phyloP scores from a whole-genome alignment of 179 eudicot genomes.

The Heliamphora ciliata region DNA sequence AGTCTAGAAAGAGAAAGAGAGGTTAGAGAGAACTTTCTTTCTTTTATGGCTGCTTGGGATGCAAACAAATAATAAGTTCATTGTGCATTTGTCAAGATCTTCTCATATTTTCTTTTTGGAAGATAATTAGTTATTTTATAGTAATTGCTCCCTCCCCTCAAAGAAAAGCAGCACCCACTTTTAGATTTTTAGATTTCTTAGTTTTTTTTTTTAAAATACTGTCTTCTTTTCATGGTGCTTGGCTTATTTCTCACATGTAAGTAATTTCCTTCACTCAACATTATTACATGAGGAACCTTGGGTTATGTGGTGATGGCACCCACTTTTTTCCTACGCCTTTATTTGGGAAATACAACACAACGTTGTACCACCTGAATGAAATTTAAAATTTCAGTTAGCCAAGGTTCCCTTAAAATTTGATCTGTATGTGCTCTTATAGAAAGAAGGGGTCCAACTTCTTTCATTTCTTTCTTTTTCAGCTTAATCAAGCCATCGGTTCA shows the following conservation, averaged over 20 bases:
- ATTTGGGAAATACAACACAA: not conserved
- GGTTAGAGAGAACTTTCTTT: not conserved
- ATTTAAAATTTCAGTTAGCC: not conserved
- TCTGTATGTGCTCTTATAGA: not conserved
- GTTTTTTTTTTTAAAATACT: not conserved
- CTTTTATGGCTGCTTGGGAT: too few species aligned
- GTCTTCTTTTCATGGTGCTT: not conserved
- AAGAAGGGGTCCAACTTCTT: slow-evolving; percentile 4
- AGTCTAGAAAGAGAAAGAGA: not conserved
- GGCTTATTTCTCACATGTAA: not conserved
- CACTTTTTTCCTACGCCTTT: not conserved
- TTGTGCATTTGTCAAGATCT: too few species aligned
- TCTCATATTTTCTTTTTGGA: too few species aligned
- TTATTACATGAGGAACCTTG: not conserved
- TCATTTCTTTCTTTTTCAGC: slow-evolving; percentile 35
- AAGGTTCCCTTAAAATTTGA: not conserved
- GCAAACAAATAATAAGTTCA: too few species aligned
- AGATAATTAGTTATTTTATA: too few species aligned
- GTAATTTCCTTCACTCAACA: not conserved
- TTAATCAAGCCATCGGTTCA: slow-evolving; percentile 75
- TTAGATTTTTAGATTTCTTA: not conserved
- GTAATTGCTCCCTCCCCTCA: too few species aligned
- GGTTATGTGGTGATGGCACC: not conserved
- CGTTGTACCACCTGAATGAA: not conserved
- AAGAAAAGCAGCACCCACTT: not conserved